phyloP scores from a whole-genome alignment of 176 grass and related monocot genomes.

The Oryza brachyantha region DNA sequence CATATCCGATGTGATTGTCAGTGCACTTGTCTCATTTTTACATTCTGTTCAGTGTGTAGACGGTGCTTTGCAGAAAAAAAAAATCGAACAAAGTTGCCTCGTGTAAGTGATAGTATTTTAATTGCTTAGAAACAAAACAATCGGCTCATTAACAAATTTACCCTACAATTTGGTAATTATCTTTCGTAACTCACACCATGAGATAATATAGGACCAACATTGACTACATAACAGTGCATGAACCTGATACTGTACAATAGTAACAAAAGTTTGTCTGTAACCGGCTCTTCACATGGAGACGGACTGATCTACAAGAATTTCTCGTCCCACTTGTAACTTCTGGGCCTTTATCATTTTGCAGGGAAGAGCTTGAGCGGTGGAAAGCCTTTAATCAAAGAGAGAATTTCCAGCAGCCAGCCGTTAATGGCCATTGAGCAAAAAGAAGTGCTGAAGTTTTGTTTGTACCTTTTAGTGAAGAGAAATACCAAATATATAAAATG shows the following conservation, averaged over 20 bases:
- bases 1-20: not conserved
- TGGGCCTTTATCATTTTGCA: constrained; percentile 36
- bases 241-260: not conserved
- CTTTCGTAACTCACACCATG: not conserved
- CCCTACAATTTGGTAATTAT: not conserved
- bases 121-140: not conserved
- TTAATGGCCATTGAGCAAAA: constrained; percentile 50
- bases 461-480: constrained; percentile 26
- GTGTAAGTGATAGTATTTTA: not conserved
- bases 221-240: not conserved
- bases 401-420: constrained; percentile 52
- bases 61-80: not conserved
- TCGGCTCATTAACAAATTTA: not conserved
- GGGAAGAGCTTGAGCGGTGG: constrained; percentile 89
- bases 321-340: not conserved
- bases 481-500: constrained; percentile 26
- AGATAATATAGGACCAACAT: not conserved
- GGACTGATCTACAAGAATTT: not conserved
- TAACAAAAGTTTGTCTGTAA: not conserved
- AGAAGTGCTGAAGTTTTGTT: constrained; percentile 34
- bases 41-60: not conserved
- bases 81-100: not conserved
- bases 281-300: not conserved
- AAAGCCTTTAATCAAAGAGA: constrained; percentile 75
- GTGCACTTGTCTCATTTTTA: not conserved